Conservation (phyloP, 1,284 basidiomycete species). For the Tetrapyrgos nigripes region DNA sequence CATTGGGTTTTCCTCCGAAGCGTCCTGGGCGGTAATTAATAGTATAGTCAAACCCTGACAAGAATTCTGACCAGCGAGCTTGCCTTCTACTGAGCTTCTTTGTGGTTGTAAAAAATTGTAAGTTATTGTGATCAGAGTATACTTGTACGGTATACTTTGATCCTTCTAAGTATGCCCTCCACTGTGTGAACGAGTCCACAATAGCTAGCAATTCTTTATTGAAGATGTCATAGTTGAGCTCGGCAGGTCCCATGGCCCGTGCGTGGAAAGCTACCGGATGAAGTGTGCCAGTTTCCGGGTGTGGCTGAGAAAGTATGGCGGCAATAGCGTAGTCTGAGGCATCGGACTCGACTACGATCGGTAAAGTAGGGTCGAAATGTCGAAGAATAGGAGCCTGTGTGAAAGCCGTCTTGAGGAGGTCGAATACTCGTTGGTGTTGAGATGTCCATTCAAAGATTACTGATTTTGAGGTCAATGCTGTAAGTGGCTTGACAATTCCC, state of each 20-base stretch:
- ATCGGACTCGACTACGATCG: constrained; percentile 37
- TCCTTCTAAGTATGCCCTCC: constrained; percentile 38
- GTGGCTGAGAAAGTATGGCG: constrained; percentile 13
- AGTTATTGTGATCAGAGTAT: constrained; percentile 35
- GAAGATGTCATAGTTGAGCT: constrained; percentile 38
- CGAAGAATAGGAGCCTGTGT: constrained; percentile 16
- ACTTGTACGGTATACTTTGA: constrained; percentile 22
- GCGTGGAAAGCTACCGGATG: constrained; percentile 42
- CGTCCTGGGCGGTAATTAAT: constrained; percentile 32
- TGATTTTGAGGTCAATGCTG: constrained; percentile 9
- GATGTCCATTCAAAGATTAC: constrained; percentile 2
- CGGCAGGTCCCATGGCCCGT: constrained; percentile 31
- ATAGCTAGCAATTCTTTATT: too few relatives aligned
- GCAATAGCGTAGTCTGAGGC: constrained; percentile 22
- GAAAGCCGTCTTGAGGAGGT: constrained; percentile 14
- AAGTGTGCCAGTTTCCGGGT: constrained; percentile 20
- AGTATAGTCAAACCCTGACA: constrained; percentile 29
- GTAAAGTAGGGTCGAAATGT: constrained; percentile 30
- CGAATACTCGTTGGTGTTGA: constrained; percentile 10
- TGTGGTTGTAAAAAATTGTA: constrained; percentile 31
- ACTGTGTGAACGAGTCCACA: constrained; percentile 22
- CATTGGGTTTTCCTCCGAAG: constrained; percentile 31
- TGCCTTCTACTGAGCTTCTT: constrained; percentile 30
- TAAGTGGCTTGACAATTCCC: constrained; percentile 14
- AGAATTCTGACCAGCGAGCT: constrained; percentile 32